Evolutionary conservation across 768 basidiomycete species (phyloP), one percentile per base, ranked within the genome.

Genomic region (Russula sp.): DNA sequence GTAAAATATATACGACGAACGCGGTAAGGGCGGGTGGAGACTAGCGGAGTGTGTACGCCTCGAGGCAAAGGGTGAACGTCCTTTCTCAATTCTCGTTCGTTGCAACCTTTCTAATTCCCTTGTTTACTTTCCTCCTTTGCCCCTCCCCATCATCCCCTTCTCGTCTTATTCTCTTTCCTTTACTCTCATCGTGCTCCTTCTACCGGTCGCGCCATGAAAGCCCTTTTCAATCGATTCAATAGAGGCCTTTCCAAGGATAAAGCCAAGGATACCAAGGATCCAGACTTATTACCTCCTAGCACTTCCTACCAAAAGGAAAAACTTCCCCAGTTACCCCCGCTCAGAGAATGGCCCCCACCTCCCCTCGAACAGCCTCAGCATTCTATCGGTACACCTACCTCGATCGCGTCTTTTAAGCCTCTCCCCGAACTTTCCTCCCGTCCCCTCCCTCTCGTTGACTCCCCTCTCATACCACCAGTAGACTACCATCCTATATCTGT

Each of bases 171-270:
- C 51, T 22, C 34, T 0, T 42, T 61, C 65, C 6, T 27, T 48
- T 27, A 3, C 16, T 49, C 53, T 27, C 48, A 61, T 63, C 65
- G 67, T 63, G 62, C 57, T 32, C 27, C 40, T 48, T 34, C 22
- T 37, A 10, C 35, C 14, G n/a, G 44, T 27, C 20, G 31, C 66
- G 64, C 74, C 73, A 93, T 93, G 90, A 92, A 91, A 81, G 90
- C 91, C 49, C 87, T 92, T 69, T 83, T 92, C 74, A 82, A 82
- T 72, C 84, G 89, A 71, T 77, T 92, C 69, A 89, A 89, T 71
- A 75, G 85, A 69, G 81, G 78, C 62, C 81, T 78, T 68, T 75
- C 79, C 71, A 88, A 85, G 74, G 83, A 87, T 70, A 88, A 83
- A 75, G 83, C 78, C 70, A 83, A 83, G 42, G 76, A 72, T 59